Base-by-base conservation (phyloP, 2,329 filamentous ascomycete species). In the Fusarium musae region DNA sequence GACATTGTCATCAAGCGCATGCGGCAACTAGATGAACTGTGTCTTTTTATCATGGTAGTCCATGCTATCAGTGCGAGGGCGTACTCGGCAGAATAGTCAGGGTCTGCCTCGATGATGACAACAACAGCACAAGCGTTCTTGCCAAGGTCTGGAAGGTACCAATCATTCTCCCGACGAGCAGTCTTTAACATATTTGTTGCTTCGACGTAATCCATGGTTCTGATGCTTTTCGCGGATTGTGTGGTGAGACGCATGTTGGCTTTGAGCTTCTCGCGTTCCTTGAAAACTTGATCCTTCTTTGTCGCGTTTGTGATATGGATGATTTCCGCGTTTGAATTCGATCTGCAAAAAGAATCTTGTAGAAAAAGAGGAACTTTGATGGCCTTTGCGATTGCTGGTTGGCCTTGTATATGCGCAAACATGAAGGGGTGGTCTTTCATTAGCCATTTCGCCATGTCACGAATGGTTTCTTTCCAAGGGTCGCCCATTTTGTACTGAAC, bases 11-110 rank as follows among this genome's bases (percentile, higher is more conserved):
- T 40, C 13, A 54, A 6, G 7, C 50, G 34, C 34, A 54, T 40
- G 3, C 23, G 34, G 19, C 0, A 0, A 2, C 16, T 17, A 2
- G 26, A n/a, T 28, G 23, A 2, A 12, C 50, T 40, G 15, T 21
- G 19, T 9, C 34, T 4, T 21, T 40, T 54, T 3, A 54, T 5
- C 23, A 54, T 16, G 19, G 36, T n/a, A 5, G 50, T 40, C 50
- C 50, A 54, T 5, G 50, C 19, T 21, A 16, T 40, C 34, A 54
- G 34, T 12, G 50, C 15, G 9, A 54, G 50, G 9, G 50, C 50
- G 19, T 39, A 54, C 17, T 54, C 50, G 7, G 50, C 50, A 2
- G 34, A 54, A 19, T 54, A 54, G 4, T 40, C 50, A 21, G 50
- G 19, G 50, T 54, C 50, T n/a, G 50, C 50, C 4, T 54, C 50